Evolutionary conservation across 805 yeast genomes (phyloP).

Genomic region (Barnettozyma californica): DNA sequence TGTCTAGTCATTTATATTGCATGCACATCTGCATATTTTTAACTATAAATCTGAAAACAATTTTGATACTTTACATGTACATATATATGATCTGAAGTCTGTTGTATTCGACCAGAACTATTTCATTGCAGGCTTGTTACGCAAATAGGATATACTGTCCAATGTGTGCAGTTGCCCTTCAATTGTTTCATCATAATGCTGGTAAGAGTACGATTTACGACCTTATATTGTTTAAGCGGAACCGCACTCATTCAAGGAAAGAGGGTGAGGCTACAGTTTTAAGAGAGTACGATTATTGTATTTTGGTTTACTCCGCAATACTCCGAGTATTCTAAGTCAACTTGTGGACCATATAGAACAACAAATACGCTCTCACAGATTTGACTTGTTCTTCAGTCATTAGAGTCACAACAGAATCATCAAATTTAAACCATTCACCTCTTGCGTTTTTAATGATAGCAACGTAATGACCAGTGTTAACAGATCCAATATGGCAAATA

Average conservation of each 20-base stretch:
- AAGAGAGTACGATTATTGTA: not conserved
- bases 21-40: no score
- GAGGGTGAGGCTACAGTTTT: not conserved
- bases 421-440: conserved; percentile 86
- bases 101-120: no score
- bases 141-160: no score
- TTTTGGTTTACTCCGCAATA: not conserved
- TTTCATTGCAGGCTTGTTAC: no score
- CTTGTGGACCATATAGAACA: conserved; percentile 52
- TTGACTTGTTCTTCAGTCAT: conserved; percentile 62
- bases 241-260: not conserved
- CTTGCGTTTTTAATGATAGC: conserved; percentile 67
- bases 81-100: no score
- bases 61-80: no score
- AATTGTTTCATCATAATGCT: no score
- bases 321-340: not conserved
- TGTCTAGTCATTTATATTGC: no score
- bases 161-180: no score
- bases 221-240: no score
- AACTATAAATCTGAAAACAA: no score
- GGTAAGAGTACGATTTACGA: no score
- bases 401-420: conserved; percentile 76
- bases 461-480: conserved; percentile 93
- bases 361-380: conserved; percentile 70
- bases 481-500: conserved; percentile 86